A percentile compares a stretch with the other conserved stretches of the same genome.
These are phyloP conservation scores for Leptosphaerulina australis DNA, from an alignment of 2,329 filamentous ascomycete species.

Conservation along the genomic window DNA sequence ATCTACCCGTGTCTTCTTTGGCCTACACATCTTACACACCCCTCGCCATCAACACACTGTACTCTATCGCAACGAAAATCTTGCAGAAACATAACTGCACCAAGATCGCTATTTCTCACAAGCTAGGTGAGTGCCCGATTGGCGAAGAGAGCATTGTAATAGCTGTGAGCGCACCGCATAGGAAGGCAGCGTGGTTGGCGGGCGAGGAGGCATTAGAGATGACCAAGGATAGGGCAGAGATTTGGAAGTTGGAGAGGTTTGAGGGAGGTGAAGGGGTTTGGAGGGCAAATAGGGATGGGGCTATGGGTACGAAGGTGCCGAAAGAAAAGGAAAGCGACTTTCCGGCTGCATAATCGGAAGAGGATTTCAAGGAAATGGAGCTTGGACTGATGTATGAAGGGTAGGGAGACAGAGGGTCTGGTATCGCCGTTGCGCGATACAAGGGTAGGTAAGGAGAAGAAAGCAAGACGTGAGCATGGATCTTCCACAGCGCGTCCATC, in stretches of 20 bases:
- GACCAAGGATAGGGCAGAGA: slow-evolving; percentile 86
- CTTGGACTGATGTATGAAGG: neutral
- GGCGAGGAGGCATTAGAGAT: slow-evolving; percentile 88
- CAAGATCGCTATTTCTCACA: slow-evolving; percentile 80
- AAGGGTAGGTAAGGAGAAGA: neutral
- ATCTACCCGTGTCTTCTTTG: slow-evolving; percentile 74
- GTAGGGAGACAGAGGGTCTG: neutral
- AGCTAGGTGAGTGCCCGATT: slow-evolving; percentile 83
- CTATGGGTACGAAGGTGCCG: slow-evolving; percentile 59
- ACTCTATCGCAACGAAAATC: slow-evolving; percentile 65
- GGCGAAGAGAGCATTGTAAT: slow-evolving; percentile 94
- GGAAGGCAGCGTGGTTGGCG: slow-evolving; percentile 82
- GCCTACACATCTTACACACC: slow-evolving; percentile 76
- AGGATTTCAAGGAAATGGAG: too few species aligned
- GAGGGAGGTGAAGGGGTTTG: slow-evolving; percentile 76
- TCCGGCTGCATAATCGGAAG: slow-evolving; percentile 3
- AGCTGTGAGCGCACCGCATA: slow-evolving; percentile 81
- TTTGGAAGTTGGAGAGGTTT: slow-evolving; percentile 95
- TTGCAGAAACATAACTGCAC: slow-evolving; percentile 67
- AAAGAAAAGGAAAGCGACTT: slow-evolving; percentile 20
- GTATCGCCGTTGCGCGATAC: neutral
- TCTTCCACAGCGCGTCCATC: neutral
- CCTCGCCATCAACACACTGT: slow-evolving; percentile 72
- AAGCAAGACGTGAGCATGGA: neutral
- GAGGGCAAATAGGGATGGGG: slow-evolving; percentile 84